Percentiles rank a stretch among this genome's conserved stretches.
Evolutionary conservation across 2,329 filamentous ascomycete species (phyloP).

Genomic region (Colletotrichum gigasporum): DNA sequence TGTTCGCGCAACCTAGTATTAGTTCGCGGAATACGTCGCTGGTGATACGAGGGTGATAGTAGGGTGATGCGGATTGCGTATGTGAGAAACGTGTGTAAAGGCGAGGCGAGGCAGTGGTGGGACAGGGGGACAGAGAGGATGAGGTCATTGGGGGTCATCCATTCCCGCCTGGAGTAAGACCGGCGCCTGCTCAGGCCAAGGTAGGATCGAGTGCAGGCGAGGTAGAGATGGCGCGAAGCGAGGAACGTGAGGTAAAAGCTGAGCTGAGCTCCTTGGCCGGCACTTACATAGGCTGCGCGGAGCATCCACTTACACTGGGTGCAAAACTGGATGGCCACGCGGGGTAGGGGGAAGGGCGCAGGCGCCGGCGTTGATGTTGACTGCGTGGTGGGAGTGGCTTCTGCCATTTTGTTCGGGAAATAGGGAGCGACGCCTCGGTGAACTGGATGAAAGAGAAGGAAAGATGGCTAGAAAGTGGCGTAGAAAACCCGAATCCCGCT

Average conservation of each 20-base stretch:
- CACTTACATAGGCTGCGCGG: conserved; percentile 81
- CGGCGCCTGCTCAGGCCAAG: not conserved
- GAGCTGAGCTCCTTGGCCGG: not conserved
- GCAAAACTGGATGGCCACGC: conserved; percentile 90
- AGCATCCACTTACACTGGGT: conserved; percentile 96
- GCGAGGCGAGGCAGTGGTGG: not conserved
- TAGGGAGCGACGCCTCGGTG: not conserved
- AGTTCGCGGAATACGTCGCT: not conserved
- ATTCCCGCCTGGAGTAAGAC: not conserved
- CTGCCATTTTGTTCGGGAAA: conserved; percentile 7
- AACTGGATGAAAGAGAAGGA: not conserved
- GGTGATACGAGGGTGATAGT: not conserved
- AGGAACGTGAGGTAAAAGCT: not conserved
- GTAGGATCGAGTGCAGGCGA: not conserved
- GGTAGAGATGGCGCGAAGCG: not conserved
- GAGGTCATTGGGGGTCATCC: conserved; percentile 9
- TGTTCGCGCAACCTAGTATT: conserved; percentile 7
- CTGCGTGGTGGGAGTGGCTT: not conserved
- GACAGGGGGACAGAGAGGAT: not conserved
- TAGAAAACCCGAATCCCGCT: not conserved
- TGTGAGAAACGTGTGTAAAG: not conserved
- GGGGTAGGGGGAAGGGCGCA: conserved; percentile 61
- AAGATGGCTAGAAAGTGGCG: not conserved
- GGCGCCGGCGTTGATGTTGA: not conserved
- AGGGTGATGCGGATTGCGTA: not conserved